Evolutionary conservation across 2,329 filamentous ascomycete genomes (phyloP), one percentile per base, ranked within the genome.

Genomic region (Talaromyces funiculosus): DNA sequence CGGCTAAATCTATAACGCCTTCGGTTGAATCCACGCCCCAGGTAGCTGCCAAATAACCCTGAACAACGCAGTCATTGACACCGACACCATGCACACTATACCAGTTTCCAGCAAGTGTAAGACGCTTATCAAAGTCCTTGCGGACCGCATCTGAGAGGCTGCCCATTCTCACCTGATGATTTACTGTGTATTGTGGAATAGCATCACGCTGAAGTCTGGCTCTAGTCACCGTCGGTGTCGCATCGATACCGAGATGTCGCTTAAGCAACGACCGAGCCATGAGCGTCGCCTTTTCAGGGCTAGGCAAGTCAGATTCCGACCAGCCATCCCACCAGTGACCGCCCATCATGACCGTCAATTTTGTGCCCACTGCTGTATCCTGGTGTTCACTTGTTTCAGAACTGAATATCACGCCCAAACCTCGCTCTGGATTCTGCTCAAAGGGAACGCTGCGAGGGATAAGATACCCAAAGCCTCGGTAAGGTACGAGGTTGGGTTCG

Each of bases 321-420:
- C 82, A 86, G 61, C 79, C 82, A 71, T 91, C 82, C 90, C 90
- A 97, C 83, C 90, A 91, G 76, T 97, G 92, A 1, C 94, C 94
- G 62, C 94, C 94, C 60, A 99, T 80, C 86, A 99, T 96, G 67
- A 97, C 90, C 16, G 93, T 96, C 57, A 97, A 76, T 73, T 96
- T 96, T 14, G 91, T 96, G 24, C 90, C 91, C 0, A 73, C 70
- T 1, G 73, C 80, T 3, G 76, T 79, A 70, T 88, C 84, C 66
- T 84, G 80, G 18, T 81, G 82, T 53, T 74, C 69, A n/a, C 80
- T 77, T 18, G 83, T 82, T 64, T 90, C 86, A 2, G 87, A 90
- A 74, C 96, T 92, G 74, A 97, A 97, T 62, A 97, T 89, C 57
- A 97, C 92, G 64, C 94, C 94, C 5, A 99, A 85, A 0, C 88